Conservation (phyloP, 257 asterid species). For the Scutellaria minor region DNA sequence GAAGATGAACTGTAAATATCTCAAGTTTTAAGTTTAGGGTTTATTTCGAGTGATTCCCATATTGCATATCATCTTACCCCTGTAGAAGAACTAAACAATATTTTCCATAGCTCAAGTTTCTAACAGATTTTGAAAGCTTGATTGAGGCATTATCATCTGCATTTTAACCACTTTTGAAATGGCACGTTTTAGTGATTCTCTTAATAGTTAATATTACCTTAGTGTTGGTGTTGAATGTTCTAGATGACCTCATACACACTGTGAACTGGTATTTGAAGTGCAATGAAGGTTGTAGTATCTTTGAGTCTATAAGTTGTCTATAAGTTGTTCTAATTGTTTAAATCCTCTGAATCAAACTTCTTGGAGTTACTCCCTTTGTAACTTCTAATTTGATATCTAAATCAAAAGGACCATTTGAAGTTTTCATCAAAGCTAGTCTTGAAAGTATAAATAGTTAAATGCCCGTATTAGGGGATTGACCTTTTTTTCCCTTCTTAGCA, state of each 20-base stretch:
- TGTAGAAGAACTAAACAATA: neutral
- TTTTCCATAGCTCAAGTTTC: neutral
- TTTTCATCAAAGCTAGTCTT: neutral
- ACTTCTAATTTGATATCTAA: neutral
- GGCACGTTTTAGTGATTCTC: neutral
- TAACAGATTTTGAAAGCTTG: neutral
- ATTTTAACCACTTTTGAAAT: neutral
- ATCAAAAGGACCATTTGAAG: conserved; percentile 4
- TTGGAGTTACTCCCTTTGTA: neutral
- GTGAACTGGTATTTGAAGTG: conserved; percentile 6
- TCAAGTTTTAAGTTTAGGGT: neutral
- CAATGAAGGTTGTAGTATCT: conserved; percentile 7
- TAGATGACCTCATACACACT: neutral
- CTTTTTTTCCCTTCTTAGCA: neutral
- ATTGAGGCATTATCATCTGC: conserved; percentile 14
- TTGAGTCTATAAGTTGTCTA: conserved; percentile 15
- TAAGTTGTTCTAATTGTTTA: neutral
- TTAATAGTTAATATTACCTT: conserved; percentile 13
- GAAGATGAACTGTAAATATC: conserved; percentile 2
- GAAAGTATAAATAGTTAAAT: neutral
- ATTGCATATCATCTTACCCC: neutral
- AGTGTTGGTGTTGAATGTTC: conserved; percentile 7
- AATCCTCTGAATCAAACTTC: conserved; percentile 10
- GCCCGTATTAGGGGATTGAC: conserved; percentile 21
- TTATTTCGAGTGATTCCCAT: conserved; percentile 6